Conservation (phyloP, 805 yeast genomes). For the Pichia exigua region DNA sequence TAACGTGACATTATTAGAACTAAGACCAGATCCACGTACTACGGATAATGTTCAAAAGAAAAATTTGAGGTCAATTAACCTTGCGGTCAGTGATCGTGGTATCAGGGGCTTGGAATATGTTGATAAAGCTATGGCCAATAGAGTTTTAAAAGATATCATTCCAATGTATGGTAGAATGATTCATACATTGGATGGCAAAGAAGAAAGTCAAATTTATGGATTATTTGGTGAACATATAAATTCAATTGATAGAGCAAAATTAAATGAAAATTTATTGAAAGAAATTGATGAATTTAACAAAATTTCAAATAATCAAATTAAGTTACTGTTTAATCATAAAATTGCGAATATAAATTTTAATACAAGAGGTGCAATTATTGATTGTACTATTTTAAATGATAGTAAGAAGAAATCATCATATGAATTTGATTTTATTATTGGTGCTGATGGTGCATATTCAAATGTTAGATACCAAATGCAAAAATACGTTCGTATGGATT, state of each 20-base stretch:
- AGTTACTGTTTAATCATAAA: slow-evolving; percentile 48
- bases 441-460: slow-evolving; percentile 84
- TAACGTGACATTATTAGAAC: slow-evolving; percentile 63
- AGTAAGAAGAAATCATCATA: slow-evolving; percentile 2
- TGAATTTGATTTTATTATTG: slow-evolving; percentile 56
- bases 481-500: slow-evolving; percentile 59
- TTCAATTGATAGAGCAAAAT: slow-evolving; percentile 68
- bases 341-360: slow-evolving; percentile 31
- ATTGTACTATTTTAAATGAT: not conserved
- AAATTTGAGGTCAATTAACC: slow-evolving; percentile 62
- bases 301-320: slow-evolving; percentile 24
- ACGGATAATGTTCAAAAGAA: slow-evolving; percentile 4
- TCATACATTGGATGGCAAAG: slow-evolving; percentile 58
- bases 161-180: slow-evolving; percentile 92
- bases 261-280: slow-evolving; percentile 58
- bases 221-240: slow-evolving; percentile 76
- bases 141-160: slow-evolving; percentile 52
- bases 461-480: slow-evolving; percentile 63
- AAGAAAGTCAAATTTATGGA: slow-evolving; percentile 69
- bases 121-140: slow-evolving; percentile 47
- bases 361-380: slow-evolving; percentile 8
- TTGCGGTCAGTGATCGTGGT: slow-evolving; percentile 86
- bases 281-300: slow-evolving; percentile 46
- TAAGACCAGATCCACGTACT: slow-evolving; percentile 58
- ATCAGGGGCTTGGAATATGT: slow-evolving; percentile 59